phyloP scores from a whole-genome alignment of 1,139 yeast species.

The Diutina scorzettiae region DNA sequence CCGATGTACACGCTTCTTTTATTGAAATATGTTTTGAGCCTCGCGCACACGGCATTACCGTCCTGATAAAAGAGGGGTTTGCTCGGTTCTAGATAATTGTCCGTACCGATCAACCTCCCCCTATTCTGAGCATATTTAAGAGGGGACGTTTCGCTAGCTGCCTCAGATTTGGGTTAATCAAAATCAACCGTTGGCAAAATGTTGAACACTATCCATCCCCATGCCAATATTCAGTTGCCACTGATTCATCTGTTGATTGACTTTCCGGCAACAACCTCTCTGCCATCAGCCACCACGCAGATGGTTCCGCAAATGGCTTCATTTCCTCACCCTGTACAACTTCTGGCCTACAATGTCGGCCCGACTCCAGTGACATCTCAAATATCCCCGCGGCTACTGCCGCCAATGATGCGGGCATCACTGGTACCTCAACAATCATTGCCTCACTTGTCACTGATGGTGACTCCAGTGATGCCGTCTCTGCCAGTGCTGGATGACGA shows the following conservation, averaged over 20 bases:
- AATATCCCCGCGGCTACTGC: not conserved
- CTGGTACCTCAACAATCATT: not conserved
- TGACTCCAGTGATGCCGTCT: not conserved
- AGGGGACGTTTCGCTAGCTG: not conserved
- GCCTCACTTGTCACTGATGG: not conserved
- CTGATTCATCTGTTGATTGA: constrained; percentile 21
- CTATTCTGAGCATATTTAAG: not conserved
- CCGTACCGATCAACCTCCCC: not conserved
- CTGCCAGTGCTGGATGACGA: constrained; percentile 6
- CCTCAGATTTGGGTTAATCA: no score
- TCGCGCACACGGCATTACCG: not conserved
- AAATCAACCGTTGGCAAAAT: no score
- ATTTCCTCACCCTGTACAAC: not conserved
- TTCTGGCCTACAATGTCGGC: not conserved
- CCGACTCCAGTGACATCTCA: not conserved
- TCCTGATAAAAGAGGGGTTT: not conserved
- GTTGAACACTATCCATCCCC: constrained; percentile 1
- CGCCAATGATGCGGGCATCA: not conserved
- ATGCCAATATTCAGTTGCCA: constrained; percentile 13
- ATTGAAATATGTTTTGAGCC: not conserved
- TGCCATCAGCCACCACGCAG: not conserved
- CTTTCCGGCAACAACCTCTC: constrained; percentile 11
- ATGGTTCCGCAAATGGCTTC: not conserved
- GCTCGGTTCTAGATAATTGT: not conserved
- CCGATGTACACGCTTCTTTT: no score